phyloP scores from a whole-genome alignment of 1,284 basidiomycete species.

The Papiliotrema fonsecae region DNA sequence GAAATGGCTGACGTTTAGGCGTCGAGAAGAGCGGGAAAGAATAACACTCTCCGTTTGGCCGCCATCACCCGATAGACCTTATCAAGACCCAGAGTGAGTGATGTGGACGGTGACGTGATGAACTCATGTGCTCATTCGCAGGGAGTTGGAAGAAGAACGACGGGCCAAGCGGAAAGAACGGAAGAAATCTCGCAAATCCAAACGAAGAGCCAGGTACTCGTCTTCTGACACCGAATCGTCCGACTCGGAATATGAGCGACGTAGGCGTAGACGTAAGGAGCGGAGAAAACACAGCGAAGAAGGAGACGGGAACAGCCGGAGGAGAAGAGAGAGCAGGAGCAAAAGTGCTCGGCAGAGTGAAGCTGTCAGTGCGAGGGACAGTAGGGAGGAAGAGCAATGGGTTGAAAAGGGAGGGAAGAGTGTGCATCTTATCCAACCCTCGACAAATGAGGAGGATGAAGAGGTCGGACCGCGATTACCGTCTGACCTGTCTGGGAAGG shows the following conservation, averaged over 20 bases:
- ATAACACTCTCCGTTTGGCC: conserved; percentile 74
- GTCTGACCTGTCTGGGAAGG: conserved; percentile 52
- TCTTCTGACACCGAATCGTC: conserved; percentile 48
- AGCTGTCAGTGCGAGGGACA: conserved; percentile 9
- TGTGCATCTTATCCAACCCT: not conserved
- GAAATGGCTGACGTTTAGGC: conserved; percentile 53
- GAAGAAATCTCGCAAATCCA: conserved; percentile 18
- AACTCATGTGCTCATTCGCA: conserved; percentile 3
- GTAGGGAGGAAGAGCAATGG: conserved; percentile 24
- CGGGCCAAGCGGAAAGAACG: conserved; percentile 20
- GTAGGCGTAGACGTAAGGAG: conserved; percentile 24
- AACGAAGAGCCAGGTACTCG: conserved; percentile 32
- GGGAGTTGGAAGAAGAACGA: conserved; percentile 25
- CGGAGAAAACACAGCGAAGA: conserved; percentile 9
- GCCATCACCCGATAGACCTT: conserved; percentile 63
- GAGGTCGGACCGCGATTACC: conserved; percentile 63
- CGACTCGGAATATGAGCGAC: conserved; percentile 58
- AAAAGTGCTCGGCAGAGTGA: conserved; percentile 51
- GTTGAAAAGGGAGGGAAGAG: conserved; percentile 27
- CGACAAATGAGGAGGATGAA: conserved; percentile 54
- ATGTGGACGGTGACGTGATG: conserved; percentile 46
- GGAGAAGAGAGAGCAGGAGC: conserved; percentile 49
- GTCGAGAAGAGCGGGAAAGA: conserved; percentile 64
- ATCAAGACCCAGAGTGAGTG: conserved; percentile 45
- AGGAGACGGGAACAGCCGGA: conserved; percentile 45